Conservation (phyloP, 2,329 filamentous ascomycete species). For the Fusarium falciforme region DNA sequence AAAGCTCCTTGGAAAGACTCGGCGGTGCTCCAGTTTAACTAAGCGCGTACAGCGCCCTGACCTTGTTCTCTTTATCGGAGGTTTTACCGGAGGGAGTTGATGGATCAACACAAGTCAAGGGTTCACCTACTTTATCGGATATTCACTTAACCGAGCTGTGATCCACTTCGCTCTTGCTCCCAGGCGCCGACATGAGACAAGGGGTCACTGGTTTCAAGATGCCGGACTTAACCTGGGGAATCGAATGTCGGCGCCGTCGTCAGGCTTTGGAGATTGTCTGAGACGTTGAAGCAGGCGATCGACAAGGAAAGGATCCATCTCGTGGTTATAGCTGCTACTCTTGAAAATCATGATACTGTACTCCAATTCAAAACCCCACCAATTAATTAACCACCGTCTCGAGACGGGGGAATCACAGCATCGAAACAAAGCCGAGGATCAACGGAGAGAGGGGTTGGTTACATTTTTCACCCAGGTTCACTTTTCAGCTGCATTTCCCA, state of each 20-base stretch:
- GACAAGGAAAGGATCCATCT: neutral
- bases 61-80: neutral
- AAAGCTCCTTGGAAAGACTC: neutral
- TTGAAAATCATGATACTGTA: neutral
- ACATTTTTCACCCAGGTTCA: neutral
- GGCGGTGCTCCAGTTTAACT: neutral
- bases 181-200: neutral
- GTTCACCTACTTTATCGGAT: neutral
- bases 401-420: neutral
- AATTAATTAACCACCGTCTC: neutral
- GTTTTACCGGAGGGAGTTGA: neutral
- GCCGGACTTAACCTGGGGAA: neutral
- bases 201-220: neutral
- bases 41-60: neutral
- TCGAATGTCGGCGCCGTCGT: neutral
- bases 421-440: neutral
- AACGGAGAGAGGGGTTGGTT: neutral
- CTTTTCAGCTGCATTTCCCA: neutral
- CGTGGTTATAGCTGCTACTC: neutral
- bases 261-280: neutral
- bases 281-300: neutral
- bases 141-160: neutral
- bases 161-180: neutral
- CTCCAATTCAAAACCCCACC: neutral
- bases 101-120: neutral